Evolutionary conservation across 495 filamentous ascomycete genomes (phyloP).

Genomic region (Aspergillus sclerotiicarbonarius): DNA sequence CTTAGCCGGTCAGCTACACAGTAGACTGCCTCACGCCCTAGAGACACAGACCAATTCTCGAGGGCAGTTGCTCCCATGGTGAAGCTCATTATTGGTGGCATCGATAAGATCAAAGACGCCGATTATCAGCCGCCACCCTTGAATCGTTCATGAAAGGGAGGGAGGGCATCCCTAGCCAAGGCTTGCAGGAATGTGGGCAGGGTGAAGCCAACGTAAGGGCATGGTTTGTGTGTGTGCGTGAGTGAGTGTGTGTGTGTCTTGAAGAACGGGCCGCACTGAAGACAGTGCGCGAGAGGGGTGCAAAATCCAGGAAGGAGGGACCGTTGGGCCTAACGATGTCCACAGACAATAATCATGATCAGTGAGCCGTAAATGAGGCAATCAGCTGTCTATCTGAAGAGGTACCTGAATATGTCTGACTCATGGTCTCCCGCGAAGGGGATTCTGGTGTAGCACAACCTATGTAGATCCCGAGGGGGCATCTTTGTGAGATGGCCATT

Average conservation of each 20-base stretch:
- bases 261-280: constrained; percentile 5
- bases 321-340: neutral
- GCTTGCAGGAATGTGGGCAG: constrained; percentile 7
- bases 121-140: neutral
- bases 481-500: neutral
- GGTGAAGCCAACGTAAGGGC: constrained; percentile 11
- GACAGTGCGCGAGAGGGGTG: neutral
- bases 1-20: neutral
- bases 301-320: neutral
- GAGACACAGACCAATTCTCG: neutral
- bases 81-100: neutral
- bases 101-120: neutral
- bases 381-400: neutral
- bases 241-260: constrained; percentile 12
- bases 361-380: neutral
- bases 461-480: neutral
- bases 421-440: neutral
- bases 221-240: too few relatives aligned
- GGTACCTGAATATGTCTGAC: too few relatives aligned
- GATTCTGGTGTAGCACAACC: neutral
- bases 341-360: neutral
- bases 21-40: neutral
- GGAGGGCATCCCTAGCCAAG: constrained; percentile 9
- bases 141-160: neutral
- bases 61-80: neutral